Percentiles rank a stretch among this genome's conserved stretches.
These are phyloP conservation scores for Peribolospora kevripleyi DNA, from an alignment of 768 basidiomycete species.

Conservation along the genomic window DNA sequence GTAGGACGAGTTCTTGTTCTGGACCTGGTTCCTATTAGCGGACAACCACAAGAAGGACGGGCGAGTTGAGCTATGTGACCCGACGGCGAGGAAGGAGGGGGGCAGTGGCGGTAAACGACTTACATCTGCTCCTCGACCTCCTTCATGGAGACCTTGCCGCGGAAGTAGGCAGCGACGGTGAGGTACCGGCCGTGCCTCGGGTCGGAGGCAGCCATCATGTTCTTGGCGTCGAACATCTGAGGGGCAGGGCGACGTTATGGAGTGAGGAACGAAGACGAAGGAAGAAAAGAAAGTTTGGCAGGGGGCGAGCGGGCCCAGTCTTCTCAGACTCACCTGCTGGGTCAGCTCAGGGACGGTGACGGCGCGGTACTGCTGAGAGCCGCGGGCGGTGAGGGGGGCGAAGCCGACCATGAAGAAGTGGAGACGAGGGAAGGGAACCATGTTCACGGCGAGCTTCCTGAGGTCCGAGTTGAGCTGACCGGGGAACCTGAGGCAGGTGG, in stretches of 20 bases:
- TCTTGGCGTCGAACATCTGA: conserved; percentile 91
- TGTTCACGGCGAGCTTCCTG: conserved; percentile 94
- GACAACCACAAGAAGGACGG: neutral
- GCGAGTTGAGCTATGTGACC: neutral
- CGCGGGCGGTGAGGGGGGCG: conserved; percentile 59
- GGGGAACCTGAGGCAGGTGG: conserved; percentile 96
- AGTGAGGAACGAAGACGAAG: too few species aligned
- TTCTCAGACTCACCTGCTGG: conserved; percentile 30
- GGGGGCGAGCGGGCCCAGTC: too few species aligned
- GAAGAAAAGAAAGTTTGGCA: too few species aligned
- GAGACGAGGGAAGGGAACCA: conserved; percentile 60
- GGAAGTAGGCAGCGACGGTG: conserved; percentile 93
- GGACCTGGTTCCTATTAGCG: conserved; percentile 13
- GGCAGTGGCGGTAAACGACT: conserved; percentile 30
- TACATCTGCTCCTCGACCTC: conserved; percentile 99
- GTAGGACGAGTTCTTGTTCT: conserved; percentile 92
- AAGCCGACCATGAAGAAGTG: conserved; percentile 99
- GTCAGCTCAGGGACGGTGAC: conserved; percentile 94
- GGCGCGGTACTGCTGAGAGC: conserved; percentile 76
- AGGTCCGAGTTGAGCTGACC: conserved; percentile 98
- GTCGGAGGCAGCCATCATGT: conserved; percentile 99
- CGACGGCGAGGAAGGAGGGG: too few species aligned
- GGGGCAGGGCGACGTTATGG: too few species aligned
- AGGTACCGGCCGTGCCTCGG: conserved; percentile 93
- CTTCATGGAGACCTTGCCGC: conserved; percentile 99